These are phyloP conservation scores for Pseudevernia furfuracea DNA, from an alignment of 495 filamentous ascomycete genomes.

Conservation along the genomic window DNA sequence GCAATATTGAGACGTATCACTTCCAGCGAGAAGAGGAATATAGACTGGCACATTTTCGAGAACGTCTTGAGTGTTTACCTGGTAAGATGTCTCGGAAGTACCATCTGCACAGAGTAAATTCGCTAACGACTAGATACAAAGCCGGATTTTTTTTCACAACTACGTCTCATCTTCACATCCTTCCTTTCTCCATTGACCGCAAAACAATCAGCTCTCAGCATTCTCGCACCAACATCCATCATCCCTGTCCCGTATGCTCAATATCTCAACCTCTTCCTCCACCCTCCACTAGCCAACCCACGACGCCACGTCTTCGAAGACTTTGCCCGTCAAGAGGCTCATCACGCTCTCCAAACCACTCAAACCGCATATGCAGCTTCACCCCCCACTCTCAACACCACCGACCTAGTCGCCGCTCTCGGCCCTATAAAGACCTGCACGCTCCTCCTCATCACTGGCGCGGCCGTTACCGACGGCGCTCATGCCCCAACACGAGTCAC, in stretches of 20 bases:
- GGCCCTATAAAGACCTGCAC: background rate
- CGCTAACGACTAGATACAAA: background rate
- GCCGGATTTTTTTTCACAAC: background rate
- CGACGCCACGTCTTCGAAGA: background rate
- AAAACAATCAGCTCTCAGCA: background rate
- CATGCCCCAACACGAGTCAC: background rate
- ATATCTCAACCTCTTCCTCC: background rate
- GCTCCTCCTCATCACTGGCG: background rate
- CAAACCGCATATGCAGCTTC: background rate
- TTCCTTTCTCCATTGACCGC: background rate
- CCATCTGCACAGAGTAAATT: background rate
- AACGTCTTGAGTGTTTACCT: background rate
- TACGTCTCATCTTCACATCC: background rate
- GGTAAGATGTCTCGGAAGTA: background rate
- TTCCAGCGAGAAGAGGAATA: background rate
- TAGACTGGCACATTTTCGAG: background rate
- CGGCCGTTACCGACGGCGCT: no score
- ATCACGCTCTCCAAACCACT: slow-evolving; percentile 3
- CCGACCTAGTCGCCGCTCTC: background rate
- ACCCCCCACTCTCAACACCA: background rate
- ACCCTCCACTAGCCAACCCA: background rate
- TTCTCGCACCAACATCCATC: background rate
- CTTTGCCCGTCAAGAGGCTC: background rate
- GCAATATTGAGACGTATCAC: background rate
- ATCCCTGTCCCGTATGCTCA: background rate